These are phyloP conservation scores for Theobroma grandiflorum DNA, from an alignment of 441 rosid genomes.

Conservation along the genomic window DNA sequence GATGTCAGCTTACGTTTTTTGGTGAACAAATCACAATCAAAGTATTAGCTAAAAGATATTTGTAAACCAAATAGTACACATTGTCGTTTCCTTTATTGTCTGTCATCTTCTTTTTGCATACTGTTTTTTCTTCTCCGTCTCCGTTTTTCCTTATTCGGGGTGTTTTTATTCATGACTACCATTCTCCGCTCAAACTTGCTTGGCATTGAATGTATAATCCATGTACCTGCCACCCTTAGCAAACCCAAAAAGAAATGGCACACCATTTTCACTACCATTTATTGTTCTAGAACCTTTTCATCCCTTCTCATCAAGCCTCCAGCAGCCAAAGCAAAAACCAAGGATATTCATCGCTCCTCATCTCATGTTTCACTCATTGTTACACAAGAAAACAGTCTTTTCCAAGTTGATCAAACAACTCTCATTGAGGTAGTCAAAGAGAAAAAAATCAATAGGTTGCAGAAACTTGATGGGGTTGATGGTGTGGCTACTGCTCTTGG, in stretches of 20 bases:
- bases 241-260: slow-evolving; percentile 57
- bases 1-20: no score
- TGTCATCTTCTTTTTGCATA: no score
- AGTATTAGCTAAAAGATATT: no score
- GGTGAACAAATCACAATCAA: background rate
- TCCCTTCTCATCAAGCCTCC: slow-evolving; percentile 28
- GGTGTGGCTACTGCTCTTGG: slow-evolving; percentile 48
- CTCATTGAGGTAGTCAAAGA: slow-evolving; percentile 50
- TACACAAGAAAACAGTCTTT: slow-evolving; percentile 23
- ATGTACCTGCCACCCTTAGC: slow-evolving; percentile 40
- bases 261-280: slow-evolving; percentile 49
- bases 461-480: slow-evolving; percentile 45
- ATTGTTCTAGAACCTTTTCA: slow-evolving; percentile 57
- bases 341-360: background rate
- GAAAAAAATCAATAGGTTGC: slow-evolving; percentile 44
- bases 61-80: background rate
- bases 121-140: background rate
- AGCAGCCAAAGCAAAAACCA: background rate
- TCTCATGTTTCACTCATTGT: slow-evolving; percentile 39
- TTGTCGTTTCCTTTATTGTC: background rate
- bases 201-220: slow-evolving; percentile 34
- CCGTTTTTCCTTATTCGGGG: background rate
- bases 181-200: background rate
- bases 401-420: slow-evolving; percentile 40
- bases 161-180: background rate